Percentiles rank a stretch among this genome's conserved stretches.
Evolutionary conservation across 345 rosid genomes (phyloP).

Genomic region (Zanthoxylum bungeanum): DNA sequence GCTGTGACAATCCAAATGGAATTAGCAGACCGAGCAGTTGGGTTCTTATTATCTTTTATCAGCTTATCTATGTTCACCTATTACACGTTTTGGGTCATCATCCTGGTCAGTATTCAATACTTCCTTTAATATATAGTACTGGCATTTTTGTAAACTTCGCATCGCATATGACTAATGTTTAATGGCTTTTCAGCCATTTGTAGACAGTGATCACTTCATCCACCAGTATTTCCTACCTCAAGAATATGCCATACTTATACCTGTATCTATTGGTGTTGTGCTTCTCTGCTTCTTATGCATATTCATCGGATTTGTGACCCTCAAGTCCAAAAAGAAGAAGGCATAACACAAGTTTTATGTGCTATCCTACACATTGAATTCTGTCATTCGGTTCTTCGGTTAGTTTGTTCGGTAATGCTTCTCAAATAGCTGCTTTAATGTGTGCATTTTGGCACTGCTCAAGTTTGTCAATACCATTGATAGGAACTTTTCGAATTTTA

Average conservation of each 20-base stretch:
- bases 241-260: slow-evolving; percentile 79
- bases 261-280: slow-evolving; percentile 66
- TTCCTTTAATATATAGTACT: neutral
- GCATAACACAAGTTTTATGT: slow-evolving; percentile 26
- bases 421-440: neutral
- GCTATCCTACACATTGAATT: neutral
- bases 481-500: neutral
- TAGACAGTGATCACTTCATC: slow-evolving; percentile 78
- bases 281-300: slow-evolving; percentile 62
- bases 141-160: neutral
- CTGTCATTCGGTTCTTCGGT: neutral
- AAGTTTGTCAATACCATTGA: neutral
- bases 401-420: neutral
- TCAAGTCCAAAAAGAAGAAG: slow-evolving; percentile 84
- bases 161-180: neutral
- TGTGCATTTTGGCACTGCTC: neutral
- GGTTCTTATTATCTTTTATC: slow-evolving; percentile 60
- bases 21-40: slow-evolving; percentile 81
- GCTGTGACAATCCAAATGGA: slow-evolving; percentile 44
- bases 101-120: slow-evolving; percentile 50
- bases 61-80: slow-evolving; percentile 85
- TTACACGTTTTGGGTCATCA: slow-evolving; percentile 95
- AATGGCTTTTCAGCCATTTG: slow-evolving; percentile 72
- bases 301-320: slow-evolving; percentile 74
- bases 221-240: slow-evolving; percentile 85